A percentile compares a stretch with the other conserved stretches of the same genome.
Evolutionary conservation across 2,329 filamentous ascomycete species (phyloP).

Genomic region (Sphaerostilbella broomeana): DNA sequence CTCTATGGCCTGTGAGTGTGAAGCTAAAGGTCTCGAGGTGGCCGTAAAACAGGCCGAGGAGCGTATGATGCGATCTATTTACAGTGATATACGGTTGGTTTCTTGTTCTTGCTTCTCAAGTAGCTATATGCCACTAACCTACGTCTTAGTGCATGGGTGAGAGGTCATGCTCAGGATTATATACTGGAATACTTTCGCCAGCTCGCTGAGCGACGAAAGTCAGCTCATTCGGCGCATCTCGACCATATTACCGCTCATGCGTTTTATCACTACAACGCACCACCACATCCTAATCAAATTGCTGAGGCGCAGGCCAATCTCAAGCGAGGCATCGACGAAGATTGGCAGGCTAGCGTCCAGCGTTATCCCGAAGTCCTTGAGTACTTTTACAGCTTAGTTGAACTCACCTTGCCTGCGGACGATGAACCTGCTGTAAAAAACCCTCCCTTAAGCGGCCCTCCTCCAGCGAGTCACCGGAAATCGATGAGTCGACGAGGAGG

Average conservation of each 20-base stretch:
- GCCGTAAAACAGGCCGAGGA: constrained; percentile 58
- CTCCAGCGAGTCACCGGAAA: constrained; percentile 42
- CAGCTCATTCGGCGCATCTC: constrained; percentile 47
- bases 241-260: constrained; percentile 50
- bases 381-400: constrained; percentile 69
- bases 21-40: constrained; percentile 57
- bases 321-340: constrained; percentile 69
- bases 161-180: constrained; percentile 59
- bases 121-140: constrained; percentile 13
- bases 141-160: constrained; percentile 52
- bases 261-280: constrained; percentile 50
- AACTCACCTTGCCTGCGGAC: constrained; percentile 57
- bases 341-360: constrained; percentile 70
- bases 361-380: constrained; percentile 76
- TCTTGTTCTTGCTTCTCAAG: constrained; percentile 2
- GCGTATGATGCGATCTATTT: constrained; percentile 56
- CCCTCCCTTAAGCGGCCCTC: constrained; percentile 48
- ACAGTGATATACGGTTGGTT: constrained; percentile 56
- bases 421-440: constrained; percentile 53
- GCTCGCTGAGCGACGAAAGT: constrained; percentile 55
- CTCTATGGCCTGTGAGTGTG: constrained; percentile 54
- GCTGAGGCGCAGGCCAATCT: constrained; percentile 57
- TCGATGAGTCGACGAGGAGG: constrained; percentile 34
- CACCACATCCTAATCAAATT: constrained; percentile 56
- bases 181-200: constrained; percentile 59